Base-by-base conservation (phyloP, 352 stramenopile genomes). In the Phytophthora ramorum region DNA sequence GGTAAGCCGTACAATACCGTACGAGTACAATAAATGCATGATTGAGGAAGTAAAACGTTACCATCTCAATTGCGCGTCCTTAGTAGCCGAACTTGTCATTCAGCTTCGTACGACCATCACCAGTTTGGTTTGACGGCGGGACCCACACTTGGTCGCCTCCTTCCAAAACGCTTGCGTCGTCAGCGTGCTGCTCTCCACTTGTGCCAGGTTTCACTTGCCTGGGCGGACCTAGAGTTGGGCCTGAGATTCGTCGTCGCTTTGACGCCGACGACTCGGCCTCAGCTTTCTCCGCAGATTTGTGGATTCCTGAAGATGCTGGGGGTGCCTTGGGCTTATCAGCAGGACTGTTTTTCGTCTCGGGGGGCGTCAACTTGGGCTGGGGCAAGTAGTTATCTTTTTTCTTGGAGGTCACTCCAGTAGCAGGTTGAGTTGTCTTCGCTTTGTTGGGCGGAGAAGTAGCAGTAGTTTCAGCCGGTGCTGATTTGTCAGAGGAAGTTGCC, bases 81-180 rank as follows among this genome's bases (percentile, higher is more conserved):
- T 74, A 96, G 70, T 97, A 97, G 19, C 90, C 90, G 43, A 85
- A 93, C 63, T 96, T 96, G 58, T 92, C 82, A 51, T 97, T 97
- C 7, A 97, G 72, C 43, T 70, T 71, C 17, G 90, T 96, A 26
- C 85, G 79, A 7, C 89, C 89, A 60, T 97, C 87, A 28, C 89
- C 89, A n/a, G 76, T 88, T 73, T 97, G 90, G 46, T 89, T 89
- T 20, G 70, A 46, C 2, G 90, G 90, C 12, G 90, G 88, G 14
- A 96, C 74, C 88, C 89, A 97, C 50, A 87, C 75, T 4, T 75
- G 71, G 30, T 97, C 89, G 4, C 85, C 87, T 46, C 87, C 89
- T 72, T 96, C 85, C 26, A 93, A 60, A 10, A 76, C 61, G 41
- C 37, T 65, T n/a, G 44, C 32, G 19, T 83, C 65, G 20, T 32